A percentile compares a stretch with the other conserved stretches of the same genome.
phyloP scores from a whole-genome alignment of 169 alveolate species.

The Theileria annulata region DNA sequence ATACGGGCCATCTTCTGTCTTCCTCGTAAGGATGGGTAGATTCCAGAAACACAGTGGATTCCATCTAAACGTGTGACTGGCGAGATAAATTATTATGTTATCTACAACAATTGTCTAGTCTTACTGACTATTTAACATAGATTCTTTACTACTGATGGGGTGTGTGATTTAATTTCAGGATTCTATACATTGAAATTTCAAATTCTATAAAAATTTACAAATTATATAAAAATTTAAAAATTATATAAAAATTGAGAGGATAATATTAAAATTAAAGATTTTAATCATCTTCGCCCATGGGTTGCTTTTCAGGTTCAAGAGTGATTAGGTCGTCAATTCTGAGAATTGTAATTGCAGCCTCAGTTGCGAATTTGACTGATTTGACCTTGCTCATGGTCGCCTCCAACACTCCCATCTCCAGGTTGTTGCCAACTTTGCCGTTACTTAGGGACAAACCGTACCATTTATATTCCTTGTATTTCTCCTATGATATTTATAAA shows the following conservation, averaged over 20 bases:
- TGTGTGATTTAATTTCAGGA: neutral
- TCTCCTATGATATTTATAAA: conserved; percentile 37
- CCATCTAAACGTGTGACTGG: neutral
- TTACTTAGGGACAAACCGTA: conserved; percentile 93
- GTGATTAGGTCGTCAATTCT: conserved; percentile 97
- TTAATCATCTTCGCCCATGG: conserved; percentile 76
- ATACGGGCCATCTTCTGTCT: neutral
- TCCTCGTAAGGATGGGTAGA: neutral
- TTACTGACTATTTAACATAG: neutral
- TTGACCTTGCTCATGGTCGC: conserved; percentile 93
- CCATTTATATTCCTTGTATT: conserved; percentile 75
- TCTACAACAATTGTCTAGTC: neutral
- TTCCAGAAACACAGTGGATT: neutral
- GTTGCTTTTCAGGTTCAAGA: conserved; percentile 86
- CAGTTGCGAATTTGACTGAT: conserved; percentile 95
- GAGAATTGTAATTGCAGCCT: conserved; percentile 97
- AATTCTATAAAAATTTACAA: neutral
- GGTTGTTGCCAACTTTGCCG: conserved; percentile 93
- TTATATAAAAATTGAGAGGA: neutral
- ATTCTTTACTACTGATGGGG: conserved; percentile 1
- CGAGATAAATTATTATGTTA: neutral
- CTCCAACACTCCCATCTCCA: conserved; percentile 94
- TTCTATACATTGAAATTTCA: neutral
- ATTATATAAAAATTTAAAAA: too few species aligned
- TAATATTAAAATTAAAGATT: neutral